Evolutionary conservation across 2,329 filamentous ascomycete genomes (phyloP), one percentile per base, ranked within the genome.

Genomic region (Colletotrichum paranaense): DNA sequence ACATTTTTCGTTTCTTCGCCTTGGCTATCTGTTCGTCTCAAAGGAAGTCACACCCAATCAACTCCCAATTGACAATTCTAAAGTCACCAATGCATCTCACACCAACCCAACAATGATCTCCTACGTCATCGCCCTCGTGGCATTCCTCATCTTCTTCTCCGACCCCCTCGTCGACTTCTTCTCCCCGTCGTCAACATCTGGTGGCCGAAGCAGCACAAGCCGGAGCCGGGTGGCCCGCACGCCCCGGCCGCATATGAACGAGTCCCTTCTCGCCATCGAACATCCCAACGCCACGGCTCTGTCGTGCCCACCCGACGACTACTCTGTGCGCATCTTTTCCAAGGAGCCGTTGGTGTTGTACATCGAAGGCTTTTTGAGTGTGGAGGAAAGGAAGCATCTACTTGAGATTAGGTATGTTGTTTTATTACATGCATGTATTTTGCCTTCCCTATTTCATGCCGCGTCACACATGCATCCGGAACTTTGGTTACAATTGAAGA

Each of bases 271-370:
- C 64, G 88, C 88, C 24, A 79, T 89, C 58, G 87, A 89, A 63
- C 70, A 69, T 7, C 75, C 78, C 53, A 82, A 84, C 75, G 81
- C 81, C 62, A 82, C 82, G 24, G 76, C 76, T 30, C 76, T 78
- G 64, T 78, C 76, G 9, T 89, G 86, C 67, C 77, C 79, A 0
- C 77, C 80, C 1, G 83, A 88, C 71, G 75, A 81, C 2, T 88
- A 89, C 77, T 80, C 81, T 1, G 83, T 87, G 55, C 86, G 87
- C 68, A 81, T 90, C 28, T 78, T 87, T 68, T 88, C 83, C 57
- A 83, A 85, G 67, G 85, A 85, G 68, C 88, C 88, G 24, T 78
- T 90, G 49, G 86, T 90, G 2, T 76, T 90, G 4, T 90, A 90
- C 73, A 80, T 90, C 14, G 87, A 89, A 79, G 81, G 84, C 22